Conservation (phyloP, 2,329 filamentous ascomycete species). For the Beauveria caledonica region DNA sequence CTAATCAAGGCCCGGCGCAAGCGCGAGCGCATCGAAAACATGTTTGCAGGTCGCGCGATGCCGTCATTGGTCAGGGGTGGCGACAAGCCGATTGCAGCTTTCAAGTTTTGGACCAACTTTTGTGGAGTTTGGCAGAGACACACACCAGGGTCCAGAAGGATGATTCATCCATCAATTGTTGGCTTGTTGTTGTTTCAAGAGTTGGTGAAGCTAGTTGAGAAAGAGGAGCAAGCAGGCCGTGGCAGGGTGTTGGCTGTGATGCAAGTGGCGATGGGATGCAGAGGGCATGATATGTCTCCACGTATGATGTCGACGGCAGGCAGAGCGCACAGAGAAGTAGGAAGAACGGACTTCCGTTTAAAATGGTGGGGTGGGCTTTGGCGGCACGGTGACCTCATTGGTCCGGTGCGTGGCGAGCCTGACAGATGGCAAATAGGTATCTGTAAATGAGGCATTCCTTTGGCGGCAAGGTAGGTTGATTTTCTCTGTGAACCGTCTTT, state of each 20-base stretch:
- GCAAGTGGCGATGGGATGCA: conserved; percentile 2
- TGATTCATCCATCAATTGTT: not conserved
- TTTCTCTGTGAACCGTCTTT: not conserved
- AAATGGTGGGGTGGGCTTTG: conserved; percentile 2
- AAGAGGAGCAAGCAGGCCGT: not conserved
- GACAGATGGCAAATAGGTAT: too few species aligned
- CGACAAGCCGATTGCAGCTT: not conserved
- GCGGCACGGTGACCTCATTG: conserved; percentile 1
- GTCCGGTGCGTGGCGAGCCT: not conserved
- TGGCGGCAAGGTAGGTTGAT: not conserved
- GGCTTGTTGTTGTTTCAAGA: not conserved
- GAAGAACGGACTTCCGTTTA: conserved; percentile 2
- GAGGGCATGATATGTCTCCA: not conserved
- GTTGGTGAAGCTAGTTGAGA: too few species aligned
- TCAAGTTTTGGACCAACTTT: not conserved
- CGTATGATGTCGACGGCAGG: not conserved
- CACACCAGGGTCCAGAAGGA: not conserved
- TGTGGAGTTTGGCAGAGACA: not conserved
- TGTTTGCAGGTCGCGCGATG: not conserved
- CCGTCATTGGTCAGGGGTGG: not conserved
- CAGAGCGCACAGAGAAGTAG: not conserved
- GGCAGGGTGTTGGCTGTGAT: conserved; percentile 5
- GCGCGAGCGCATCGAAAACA: not conserved
- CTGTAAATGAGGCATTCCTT: not conserved
- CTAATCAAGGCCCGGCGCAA: not conserved